phyloP scores from a whole-genome alignment of 352 stramenopile species.

The Pythium folliculosum region DNA sequence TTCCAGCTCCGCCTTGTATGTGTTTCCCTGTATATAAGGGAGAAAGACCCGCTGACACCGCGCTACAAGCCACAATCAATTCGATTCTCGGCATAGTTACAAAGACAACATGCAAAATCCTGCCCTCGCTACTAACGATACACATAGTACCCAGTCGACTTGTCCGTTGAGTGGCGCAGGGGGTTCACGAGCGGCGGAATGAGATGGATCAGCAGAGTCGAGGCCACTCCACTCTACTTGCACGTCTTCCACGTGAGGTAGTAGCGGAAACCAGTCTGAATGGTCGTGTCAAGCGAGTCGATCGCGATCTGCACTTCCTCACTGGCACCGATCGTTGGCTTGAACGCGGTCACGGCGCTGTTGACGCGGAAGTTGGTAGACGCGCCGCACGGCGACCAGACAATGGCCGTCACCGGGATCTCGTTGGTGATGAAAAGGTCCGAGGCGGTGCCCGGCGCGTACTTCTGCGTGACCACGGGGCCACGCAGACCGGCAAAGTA shows the following conservation, averaged over 20 bases:
- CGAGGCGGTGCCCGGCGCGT: conserved; percentile 29
- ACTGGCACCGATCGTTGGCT: conserved; percentile 18
- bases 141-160: too few species aligned
- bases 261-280: conserved; percentile 47
- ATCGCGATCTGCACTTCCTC: conserved; percentile 48
- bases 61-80: too few species aligned
- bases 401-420: conserved; percentile 33
- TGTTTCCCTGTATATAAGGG: too few species aligned
- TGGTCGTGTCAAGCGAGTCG: conserved; percentile 49
- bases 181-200: too few species aligned
- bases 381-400: conserved; percentile 48
- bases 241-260: conserved; percentile 38
- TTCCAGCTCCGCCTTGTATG: too few species aligned
- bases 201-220: not conserved
- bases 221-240: not conserved
- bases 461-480: conserved; percentile 33
- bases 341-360: conserved; percentile 41
- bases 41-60: too few species aligned
- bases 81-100: too few species aligned
- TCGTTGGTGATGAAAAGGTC: conserved; percentile 49
- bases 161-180: too few species aligned
- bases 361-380: conserved; percentile 56
- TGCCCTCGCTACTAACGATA: too few species aligned
- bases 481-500: conserved; percentile 50
- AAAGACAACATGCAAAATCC: too few species aligned